Evolutionary conservation across 352 stramenopile genomes (phyloP), one percentile per base, ranked within the genome.

Genomic region (Aphanomyces euteiches): DNA sequence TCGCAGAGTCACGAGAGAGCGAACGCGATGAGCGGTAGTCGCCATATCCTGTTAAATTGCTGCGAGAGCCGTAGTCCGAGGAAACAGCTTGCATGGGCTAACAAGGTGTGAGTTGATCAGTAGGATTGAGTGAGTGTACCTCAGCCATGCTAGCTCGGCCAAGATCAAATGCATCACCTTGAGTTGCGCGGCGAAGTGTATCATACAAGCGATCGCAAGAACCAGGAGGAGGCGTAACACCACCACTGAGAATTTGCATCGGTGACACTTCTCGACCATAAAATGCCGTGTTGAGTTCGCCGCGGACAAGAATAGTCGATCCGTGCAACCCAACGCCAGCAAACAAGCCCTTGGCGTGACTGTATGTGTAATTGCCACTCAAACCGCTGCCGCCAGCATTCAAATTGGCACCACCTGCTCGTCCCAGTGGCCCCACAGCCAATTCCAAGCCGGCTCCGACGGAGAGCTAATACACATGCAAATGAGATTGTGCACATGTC

Each of bases 321-420:
- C 86, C 86, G 61, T 93, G 85, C 19, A 95, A 77, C 1, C 85
- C 86, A 15, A 92, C 75, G 37, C 88, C 88, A 0, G 86, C 88
- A 59, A 93, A 95, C 45, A 77, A 75, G 8, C 88, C 88, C 73
- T 94, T 95, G 36, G 85, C 81, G 69, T 89, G 88, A 72, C 80
- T 90, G 78, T 95, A 95, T 66, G 86, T 91, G 77, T 90, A 95
- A 73, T 93, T 95, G 61, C 83, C 80, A 61, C 82, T 90, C 38
- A 95, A 28, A 8, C 87, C 87, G 47, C 84, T 85, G 66, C 83
- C 83, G n/a, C 87, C 78, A 34, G 84, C 87, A 60, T 93, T 93
- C 36, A 93, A 53, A 64, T 69, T 91, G n/a, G 84, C 85, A 12
- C 84, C 85, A 21, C 85, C 84, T 0, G 85, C 60, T 53, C 86